Percentiles rank a stretch among this genome's conserved stretches.
Conservation (phyloP, 176 grass and related monocot species). For the Echinochloa phyllopogon region DNA sequence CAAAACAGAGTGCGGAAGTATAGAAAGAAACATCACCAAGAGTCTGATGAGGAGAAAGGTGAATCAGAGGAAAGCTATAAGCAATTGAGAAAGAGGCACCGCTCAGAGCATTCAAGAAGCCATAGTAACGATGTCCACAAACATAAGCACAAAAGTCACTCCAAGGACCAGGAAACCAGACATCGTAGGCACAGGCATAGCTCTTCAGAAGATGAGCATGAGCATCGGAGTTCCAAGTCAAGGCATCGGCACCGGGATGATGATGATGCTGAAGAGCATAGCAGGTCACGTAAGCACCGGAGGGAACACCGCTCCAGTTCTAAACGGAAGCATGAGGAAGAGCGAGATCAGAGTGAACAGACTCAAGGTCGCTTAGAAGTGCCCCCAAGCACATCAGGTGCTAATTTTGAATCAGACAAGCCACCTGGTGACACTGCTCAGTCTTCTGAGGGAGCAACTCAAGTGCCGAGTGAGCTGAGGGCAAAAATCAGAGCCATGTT, state of each 20-base stretch:
- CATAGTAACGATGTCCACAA: slow-evolving; percentile 42
- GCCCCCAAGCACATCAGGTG: background rate
- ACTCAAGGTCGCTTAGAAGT: slow-evolving; percentile 13
- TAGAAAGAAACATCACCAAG: slow-evolving; percentile 46
- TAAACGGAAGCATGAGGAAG: slow-evolving; percentile 46
- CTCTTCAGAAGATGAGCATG: slow-evolving; percentile 67
- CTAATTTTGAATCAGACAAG: slow-evolving; percentile 32
- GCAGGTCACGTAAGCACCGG: slow-evolving; percentile 48
- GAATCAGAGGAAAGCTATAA: slow-evolving; percentile 45
- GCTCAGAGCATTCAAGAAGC: slow-evolving; percentile 56
- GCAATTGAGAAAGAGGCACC: slow-evolving; percentile 61
- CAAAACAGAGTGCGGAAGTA: slow-evolving; percentile 42
- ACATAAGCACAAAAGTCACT: slow-evolving; percentile 52
- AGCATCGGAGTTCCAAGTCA: slow-evolving; percentile 49
- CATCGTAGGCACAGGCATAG: slow-evolving; percentile 43
- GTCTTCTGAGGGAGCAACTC: slow-evolving; percentile 48
- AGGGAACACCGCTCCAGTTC: slow-evolving; percentile 48
- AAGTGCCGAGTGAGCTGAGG: slow-evolving; percentile 70
- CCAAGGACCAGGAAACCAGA: slow-evolving; percentile 44
- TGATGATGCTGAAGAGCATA: slow-evolving; percentile 49
- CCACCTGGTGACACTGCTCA: slow-evolving; percentile 4
- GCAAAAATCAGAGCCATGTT: slow-evolving; percentile 92
- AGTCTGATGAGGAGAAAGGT: slow-evolving; percentile 43
- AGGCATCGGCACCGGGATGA: slow-evolving; percentile 38
- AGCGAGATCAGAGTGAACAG: slow-evolving; percentile 22